Evolutionary conservation across 805 yeast genomes (phyloP), one percentile per base, ranked within the genome.

Genomic region (Wickerhamomyces sydowiorum): DNA sequence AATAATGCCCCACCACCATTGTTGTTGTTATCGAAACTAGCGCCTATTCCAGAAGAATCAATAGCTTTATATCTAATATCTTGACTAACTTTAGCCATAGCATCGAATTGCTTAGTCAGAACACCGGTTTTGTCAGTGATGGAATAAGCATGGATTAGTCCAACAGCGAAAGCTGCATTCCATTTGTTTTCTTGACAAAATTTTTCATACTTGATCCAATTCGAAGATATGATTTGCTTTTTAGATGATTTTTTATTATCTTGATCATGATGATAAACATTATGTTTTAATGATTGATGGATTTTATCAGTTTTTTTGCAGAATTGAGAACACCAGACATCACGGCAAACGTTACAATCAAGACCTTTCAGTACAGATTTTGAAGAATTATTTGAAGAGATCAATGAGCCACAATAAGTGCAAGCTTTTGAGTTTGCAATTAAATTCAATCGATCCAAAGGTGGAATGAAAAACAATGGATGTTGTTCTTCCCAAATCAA

Each of bases 31-130:
- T 77, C 82, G 48, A 78, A 56, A 20, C 62, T 54, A 24, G 64
- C 64, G 36, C 62, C 64, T 37, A 61, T 51, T 43, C 66, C 65
- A 14, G 75, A 72, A 14, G 83, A 71, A 50, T 75, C 76, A 24
- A 79, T 65, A 1, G 82, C 80, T 50, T 71, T 70, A 50, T 76
- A 77, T 46, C 93, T 70, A 4, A 72, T 59, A 35, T 75, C 82
- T 62, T 86, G 91, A 14, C 86, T 70, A 14, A 86, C 78, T 39
- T 73, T 68, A 4, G 91, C 90, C 73, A 86, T 73, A 1, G 85
- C 73, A 21, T 62, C 62, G 53, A 84, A 74, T 51, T 78, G 78
- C n/a, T 61, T 55, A 2, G 57, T 47, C 19, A 71, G 58, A 6
- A 57, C 49, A 4, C 71, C 73, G 2, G 67, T 50, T 40, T 70